phyloP scores from a whole-genome alignment of 116 monocot species.

The Dioscorea cayenensis region DNA sequence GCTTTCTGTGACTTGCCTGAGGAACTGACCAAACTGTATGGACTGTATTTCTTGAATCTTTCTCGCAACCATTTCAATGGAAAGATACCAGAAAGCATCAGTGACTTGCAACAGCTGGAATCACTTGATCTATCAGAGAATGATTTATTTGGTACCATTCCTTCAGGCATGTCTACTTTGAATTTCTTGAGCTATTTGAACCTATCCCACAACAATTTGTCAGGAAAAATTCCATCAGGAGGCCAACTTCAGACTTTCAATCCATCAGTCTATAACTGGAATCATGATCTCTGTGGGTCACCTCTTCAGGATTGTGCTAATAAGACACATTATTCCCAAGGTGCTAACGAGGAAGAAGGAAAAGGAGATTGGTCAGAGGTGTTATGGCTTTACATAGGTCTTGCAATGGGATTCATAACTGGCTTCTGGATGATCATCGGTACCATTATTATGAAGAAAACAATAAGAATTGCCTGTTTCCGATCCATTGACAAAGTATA shows the following conservation, averaged over 20 bases:
- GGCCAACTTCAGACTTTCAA: not conserved
- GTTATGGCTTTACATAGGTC: not conserved
- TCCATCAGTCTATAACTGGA: not conserved
- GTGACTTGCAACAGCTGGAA: constrained; percentile 6
- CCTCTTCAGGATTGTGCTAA: not conserved
- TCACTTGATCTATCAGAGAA: constrained; percentile 15
- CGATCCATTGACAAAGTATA: no score
- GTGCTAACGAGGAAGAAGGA: not conserved
- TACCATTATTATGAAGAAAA: no score
- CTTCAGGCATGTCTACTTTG: constrained; percentile 1
- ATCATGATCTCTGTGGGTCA: not conserved
- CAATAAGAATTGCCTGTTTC: no score
- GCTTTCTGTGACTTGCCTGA: constrained; percentile 18
- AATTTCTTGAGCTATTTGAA: not conserved
- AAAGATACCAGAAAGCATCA: constrained; percentile 14
- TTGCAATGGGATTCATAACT: not conserved
- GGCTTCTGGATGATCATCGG: no score
- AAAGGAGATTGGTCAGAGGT: not conserved
- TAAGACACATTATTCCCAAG: not conserved
- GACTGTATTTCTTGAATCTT: constrained; percentile 14
- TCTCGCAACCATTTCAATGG: constrained; percentile 14
- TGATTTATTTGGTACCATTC: constrained; percentile 16
- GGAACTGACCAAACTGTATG: constrained; percentile 1
- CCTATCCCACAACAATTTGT: not conserved
- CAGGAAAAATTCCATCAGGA: not conserved